Base-by-base conservation (phyloP, 108 stramenopile species). In the Nannochloropsis salina region DNA sequence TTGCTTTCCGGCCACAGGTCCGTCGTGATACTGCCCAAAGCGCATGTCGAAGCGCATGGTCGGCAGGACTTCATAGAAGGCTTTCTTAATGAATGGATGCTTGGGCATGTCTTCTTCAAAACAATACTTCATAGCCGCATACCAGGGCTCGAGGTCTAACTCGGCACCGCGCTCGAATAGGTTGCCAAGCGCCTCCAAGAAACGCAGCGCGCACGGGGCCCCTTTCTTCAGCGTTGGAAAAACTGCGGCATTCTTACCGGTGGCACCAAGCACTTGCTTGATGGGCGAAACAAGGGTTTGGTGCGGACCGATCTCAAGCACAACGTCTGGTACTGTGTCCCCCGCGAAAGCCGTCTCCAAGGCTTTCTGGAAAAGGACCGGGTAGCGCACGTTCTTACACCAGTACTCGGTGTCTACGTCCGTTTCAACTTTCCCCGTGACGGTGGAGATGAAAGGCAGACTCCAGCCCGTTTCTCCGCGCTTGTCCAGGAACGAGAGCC, bases 341-440 rank as follows among this genome's bases (percentile, higher is more conserved):
- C 61, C 61, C 61, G 61, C 61, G n/a, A 74, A 74, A 8, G 61
- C 61, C 61, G 61, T 74, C 61, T 74, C 61, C 61, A 74, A 74
- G 61, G 61, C 61, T n/a, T 74, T 74, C 61, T 74, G 61, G 61
- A 74, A 74, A n/a, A 74, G 61, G 8, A 74, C 61, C 6, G 61
- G 61, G 61, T 74, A 74, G 20, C 61, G 61, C 61, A 74, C 61
- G 61, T 74, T 74, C 61, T 74, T 74, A n/a, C 61, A 74, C 61
- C 61, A 74, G 61, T 74, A 74, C 15, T 74, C 61, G 61, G 61
- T n/a, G n/a, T 74, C 61, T 2, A 74, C 61, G 20, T 74, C 61
- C 61, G 61, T 6, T n/a, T 74, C 61, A 15, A 74, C 61, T 74
- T 74, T 74, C 4, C 61, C 61, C 61, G 61, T 74, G 20, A 74